Conservation (phyloP, 2,329 filamentous ascomycete genomes). For the Colletotrichum kahawae region DNA sequence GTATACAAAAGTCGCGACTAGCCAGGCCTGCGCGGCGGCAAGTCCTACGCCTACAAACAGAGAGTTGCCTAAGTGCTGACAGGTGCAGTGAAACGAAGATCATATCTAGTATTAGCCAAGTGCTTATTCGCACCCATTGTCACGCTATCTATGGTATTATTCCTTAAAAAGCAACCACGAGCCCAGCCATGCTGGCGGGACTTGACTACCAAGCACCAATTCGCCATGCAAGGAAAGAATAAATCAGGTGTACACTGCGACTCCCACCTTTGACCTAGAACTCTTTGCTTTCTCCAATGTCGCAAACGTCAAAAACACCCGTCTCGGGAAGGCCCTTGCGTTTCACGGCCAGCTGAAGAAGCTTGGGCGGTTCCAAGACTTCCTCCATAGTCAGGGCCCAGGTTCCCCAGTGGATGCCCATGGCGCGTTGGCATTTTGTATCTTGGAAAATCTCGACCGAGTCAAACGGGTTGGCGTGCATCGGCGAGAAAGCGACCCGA, state of each 20-base stretch:
- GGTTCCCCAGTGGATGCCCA: slow-evolving; percentile 93
- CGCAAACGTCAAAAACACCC: slow-evolving; percentile 81
- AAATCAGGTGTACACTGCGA: neutral
- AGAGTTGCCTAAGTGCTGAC: neutral
- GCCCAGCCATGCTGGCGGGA: neutral
- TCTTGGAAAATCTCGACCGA: slow-evolving; percentile 89
- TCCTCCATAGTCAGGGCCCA: slow-evolving; percentile 89
- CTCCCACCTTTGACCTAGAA: slow-evolving; percentile 53
- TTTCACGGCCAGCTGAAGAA: slow-evolving; percentile 74
- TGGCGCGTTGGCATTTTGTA: slow-evolving; percentile 75
- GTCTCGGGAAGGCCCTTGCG: slow-evolving; percentile 70
- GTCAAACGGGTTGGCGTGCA: slow-evolving; percentile 89
- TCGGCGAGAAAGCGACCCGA: slow-evolving; percentile 72
- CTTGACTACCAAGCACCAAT: neutral
- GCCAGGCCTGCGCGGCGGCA: neutral
- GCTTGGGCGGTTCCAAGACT: slow-evolving; percentile 78
- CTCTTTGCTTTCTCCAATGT: slow-evolving; percentile 83
- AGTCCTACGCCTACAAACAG: neutral
- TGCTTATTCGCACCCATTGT: neutral
- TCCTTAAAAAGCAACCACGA: neutral
- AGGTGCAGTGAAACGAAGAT: neutral
- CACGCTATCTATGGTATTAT: neutral
- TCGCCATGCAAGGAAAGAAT: neutral
- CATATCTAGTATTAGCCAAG: neutral
- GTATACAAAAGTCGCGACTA: neutral